Conservation (phyloP, 2,329 filamentous ascomycete species). For the Diaporthe ampelina region DNA sequence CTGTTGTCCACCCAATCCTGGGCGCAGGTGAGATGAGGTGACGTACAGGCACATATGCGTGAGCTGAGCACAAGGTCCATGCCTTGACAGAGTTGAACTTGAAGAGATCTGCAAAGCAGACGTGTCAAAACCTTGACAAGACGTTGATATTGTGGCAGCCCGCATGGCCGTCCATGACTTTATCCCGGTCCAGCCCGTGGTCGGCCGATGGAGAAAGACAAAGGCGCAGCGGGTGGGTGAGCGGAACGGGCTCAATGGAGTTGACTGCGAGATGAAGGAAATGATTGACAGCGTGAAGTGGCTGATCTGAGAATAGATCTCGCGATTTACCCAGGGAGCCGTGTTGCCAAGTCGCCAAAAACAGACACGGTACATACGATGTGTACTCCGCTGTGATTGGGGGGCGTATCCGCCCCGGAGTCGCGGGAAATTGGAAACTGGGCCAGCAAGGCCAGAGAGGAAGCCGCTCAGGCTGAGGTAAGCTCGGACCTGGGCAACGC, state of each 20-base stretch:
- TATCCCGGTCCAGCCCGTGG: no score
- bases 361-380: not conserved
- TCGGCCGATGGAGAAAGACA: no score
- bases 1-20: slow-evolving; percentile 1
- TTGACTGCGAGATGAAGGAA: not conserved
- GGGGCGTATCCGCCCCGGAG: slow-evolving; percentile 2
- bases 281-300: not conserved
- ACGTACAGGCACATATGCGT: slow-evolving; percentile 20
- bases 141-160: not conserved
- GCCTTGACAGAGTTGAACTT: not conserved
- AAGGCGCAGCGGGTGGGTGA: no score
- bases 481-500: slow-evolving; percentile 8
- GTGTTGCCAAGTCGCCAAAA: slow-evolving; percentile 8
- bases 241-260: no score
- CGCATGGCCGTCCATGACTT: no score
- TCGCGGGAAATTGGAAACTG: not conserved
- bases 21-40: slow-evolving; percentile 19
- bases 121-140: not conserved
- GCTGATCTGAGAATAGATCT: slow-evolving; percentile 33
- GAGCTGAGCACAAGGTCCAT: slow-evolving; percentile 18
- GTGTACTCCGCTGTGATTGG: not conserved
- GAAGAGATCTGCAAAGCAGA: not conserved
- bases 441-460: not conserved
- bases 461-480: slow-evolving; percentile 17
- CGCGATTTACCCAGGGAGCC: slow-evolving; percentile 22